Base-by-base conservation (phyloP, 179 eudicot genomes). In the Carnegiea gigantea region DNA sequence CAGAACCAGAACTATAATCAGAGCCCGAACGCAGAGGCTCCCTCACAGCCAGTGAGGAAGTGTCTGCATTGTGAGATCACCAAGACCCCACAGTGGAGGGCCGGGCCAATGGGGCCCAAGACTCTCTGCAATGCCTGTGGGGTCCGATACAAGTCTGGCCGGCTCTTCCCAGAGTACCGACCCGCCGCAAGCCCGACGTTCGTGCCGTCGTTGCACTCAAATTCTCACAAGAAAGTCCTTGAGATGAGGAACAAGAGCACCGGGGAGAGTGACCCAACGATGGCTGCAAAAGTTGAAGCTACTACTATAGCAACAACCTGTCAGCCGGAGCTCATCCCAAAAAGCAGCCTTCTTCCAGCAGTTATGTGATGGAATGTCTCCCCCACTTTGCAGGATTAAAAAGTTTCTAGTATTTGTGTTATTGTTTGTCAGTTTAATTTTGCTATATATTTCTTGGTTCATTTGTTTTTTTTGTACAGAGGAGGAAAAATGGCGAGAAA, bases 141-240 rank as follows among this genome's bases (percentile, higher is more conserved):
- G 20, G 98, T 93, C 79, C 96, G 98, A 12, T 85, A 88, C 85
- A 93, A 93, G 79, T 90, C 95, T 0, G 97, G 97, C 40, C 87
- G 97, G n/a, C 93, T 93, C 75, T 93, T 84, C 84, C 97, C 97
- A 0, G 97, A 93, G 83, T 93, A 93, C 78, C 90, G 97, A 60
- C 97, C 97, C 0, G 97, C 95, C 3, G 95, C 97, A 20, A 93
- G 97, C 82, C 97, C 97, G 3, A 93, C 95, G 0, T 93, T 91
- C 40, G 82, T 90, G 12, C 93, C 97, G 0, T 44, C 92, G 0
- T 23, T 93, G 86, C 97, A 93, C 86, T 93, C 97, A 18, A 93
- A 93, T 73, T 93, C 97, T 36, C 97, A 93, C 86, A 92, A 90
- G 92, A 92, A 92, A 79, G 97, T 93, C 24, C 33, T 93, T 13